These are phyloP conservation scores for Croton setiger DNA, from an alignment of 441 rosid genomes.

Conservation along the genomic window DNA sequence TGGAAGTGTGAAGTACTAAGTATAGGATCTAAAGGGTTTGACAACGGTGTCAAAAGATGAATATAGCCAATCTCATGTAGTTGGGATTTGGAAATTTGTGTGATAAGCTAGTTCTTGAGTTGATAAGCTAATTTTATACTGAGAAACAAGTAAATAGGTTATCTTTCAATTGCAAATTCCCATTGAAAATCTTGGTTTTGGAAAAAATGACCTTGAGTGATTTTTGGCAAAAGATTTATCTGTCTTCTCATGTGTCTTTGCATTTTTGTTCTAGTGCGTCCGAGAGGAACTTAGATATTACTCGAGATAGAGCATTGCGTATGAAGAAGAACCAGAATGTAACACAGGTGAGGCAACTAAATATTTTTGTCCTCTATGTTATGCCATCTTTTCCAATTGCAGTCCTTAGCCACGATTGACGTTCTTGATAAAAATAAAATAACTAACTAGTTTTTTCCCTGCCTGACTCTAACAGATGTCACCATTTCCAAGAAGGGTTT, in stretches of 20 bases:
- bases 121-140: no score
- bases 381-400: slow-evolving; percentile 8
- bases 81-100: not conserved
- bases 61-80: not conserved
- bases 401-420: not conserved
- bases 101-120: not conserved
- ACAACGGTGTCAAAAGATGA: not conserved
- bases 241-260: slow-evolving; percentile 8
- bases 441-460: slow-evolving; percentile 1
- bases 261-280: slow-evolving; percentile 41
- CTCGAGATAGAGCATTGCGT: slow-evolving; percentile 28
- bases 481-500: slow-evolving; percentile 32
- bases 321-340: slow-evolving; percentile 31
- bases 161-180: not conserved
- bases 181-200: not conserved
- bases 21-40: slow-evolving; percentile 11
- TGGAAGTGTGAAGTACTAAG: not conserved
- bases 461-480: slow-evolving; percentile 38
- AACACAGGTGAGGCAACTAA: slow-evolving; percentile 27
- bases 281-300: slow-evolving; percentile 36
- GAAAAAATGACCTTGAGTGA: not conserved
- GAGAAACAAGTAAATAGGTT: no score
- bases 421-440: not conserved
- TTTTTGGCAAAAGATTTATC: not conserved
- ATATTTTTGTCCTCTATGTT: not conserved